These are phyloP conservation scores for Guillardia theta DNA, from an alignment of 78 protist genomes.

Conservation along the genomic window DNA sequence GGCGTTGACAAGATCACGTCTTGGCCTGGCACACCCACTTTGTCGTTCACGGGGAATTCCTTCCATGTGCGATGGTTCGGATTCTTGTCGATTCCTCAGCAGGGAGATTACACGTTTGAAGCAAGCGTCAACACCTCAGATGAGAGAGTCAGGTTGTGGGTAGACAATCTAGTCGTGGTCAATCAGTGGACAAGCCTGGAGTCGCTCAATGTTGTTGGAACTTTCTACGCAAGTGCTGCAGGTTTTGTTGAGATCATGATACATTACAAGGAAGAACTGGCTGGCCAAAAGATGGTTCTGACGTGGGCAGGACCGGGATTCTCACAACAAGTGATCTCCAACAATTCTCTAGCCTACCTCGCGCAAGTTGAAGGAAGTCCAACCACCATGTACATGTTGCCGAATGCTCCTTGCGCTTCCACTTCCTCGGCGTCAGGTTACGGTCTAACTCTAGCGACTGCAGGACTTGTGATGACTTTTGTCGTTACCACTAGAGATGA, in stretches of 20 bases:
- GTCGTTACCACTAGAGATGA: not conserved
- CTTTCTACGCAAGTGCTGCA: not conserved
- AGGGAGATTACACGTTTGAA: not conserved
- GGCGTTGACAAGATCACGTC: not conserved
- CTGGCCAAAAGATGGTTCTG: not conserved
- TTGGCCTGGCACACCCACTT: not conserved
- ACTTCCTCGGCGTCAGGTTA: not conserved
- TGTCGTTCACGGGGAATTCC: not conserved
- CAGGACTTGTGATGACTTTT: not conserved
- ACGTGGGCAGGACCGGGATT: not conserved
- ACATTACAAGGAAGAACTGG: not conserved
- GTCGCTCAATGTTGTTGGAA: not conserved
- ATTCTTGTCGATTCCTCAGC: not conserved
- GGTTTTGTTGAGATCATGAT: not conserved
- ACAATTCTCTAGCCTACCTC: not conserved
- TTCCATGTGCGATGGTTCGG: not conserved
- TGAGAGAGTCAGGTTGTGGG: not conserved
- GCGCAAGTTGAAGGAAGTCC: not conserved
- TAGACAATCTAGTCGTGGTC: not conserved
- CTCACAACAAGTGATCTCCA: not conserved
- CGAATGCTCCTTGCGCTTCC: not conserved
- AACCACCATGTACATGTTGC: not conserved
- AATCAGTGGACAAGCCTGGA: conserved; percentile 2
- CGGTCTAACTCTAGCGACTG: not conserved
- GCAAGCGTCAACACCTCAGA: not conserved